Percentiles rank a stretch among this genome's conserved stretches.
phyloP scores from a whole-genome alignment of 2,329 filamentous ascomycete genomes.

The Aureobasidium sp. region DNA sequence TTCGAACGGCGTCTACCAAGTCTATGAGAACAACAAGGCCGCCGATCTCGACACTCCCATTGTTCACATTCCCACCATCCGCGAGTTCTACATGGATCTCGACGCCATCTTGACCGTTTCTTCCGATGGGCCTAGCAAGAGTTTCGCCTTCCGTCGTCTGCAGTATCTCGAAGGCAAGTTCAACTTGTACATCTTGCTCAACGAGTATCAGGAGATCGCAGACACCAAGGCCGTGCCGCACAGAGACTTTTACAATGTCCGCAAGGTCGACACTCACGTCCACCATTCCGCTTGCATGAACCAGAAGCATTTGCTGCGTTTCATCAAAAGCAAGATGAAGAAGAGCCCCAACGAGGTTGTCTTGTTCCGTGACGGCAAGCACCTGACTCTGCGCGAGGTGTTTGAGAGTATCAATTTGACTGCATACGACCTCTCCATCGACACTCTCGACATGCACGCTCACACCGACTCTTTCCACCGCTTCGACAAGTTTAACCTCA shows the following conservation, averaged over 20 bases:
- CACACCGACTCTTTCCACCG: conserved; percentile 97
- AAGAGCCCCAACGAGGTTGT: conserved; percentile 93
- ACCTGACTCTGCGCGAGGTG: conserved; percentile 84
- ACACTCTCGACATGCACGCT: conserved; percentile 98
- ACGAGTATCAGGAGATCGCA: conserved; percentile 96
- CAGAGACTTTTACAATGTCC: conserved; percentile 97
- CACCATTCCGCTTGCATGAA: conserved; percentile 99
- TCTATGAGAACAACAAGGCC: conserved; percentile 66
- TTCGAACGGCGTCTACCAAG: conserved; percentile 81
- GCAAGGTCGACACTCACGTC: conserved; percentile 98
- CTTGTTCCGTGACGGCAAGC: conserved; percentile 82
- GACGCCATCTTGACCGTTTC: conserved; percentile 83
- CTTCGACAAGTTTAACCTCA: conserved; percentile 99
- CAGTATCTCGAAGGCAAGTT: conserved; percentile 97
- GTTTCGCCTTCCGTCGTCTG: conserved; percentile 87
- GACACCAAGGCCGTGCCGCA: conserved; percentile 97
- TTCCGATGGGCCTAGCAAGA: conserved; percentile 92
- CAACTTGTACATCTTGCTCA: conserved; percentile 85
- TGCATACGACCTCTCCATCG: conserved; percentile 94
- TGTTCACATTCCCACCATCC: conserved; percentile 79
- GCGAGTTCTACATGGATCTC: conserved; percentile 93
- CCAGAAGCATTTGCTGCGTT: conserved; percentile 93
- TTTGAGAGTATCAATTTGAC: conserved; percentile 97
- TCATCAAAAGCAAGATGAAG: conserved; percentile 99
- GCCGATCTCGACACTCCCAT: conserved; percentile 60